Base-by-base conservation (phyloP, 345 rosid species). In the Brassica nigra region DNA sequence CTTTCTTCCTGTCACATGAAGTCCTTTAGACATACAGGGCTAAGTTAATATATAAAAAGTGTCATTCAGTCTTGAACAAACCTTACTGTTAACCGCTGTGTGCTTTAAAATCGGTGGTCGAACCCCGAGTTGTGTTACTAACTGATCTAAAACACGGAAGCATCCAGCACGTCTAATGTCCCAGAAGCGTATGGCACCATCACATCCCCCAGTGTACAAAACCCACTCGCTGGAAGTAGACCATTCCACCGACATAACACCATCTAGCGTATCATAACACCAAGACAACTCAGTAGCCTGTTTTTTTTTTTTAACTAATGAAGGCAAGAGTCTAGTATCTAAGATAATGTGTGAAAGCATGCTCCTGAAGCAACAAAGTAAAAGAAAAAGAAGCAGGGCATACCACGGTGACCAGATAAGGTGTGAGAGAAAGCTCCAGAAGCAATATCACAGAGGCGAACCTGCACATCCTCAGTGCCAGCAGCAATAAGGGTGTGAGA, bases 121-220 rank as follows among this genome's bases (percentile, higher is more conserved):
- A 65, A 90, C 83, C 76, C 97, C 98, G 70, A 93, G 92, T 82
- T 95, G 98, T 44, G 97, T 80, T 39, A 75, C 91, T 12, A 95
- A 89, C 76, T 95, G 99, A 83, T 93, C 92, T 72, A 95, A 82
- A 77, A 93, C 96, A 83, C 74, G 91, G 79, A 88, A 91, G 74
- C 98, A 95, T 67, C 99, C 98, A 58, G 99, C 95, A 33, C 92
- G 95, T 73, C 97, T 88, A 34, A 95, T 95, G 82, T 93, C 98
- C 99, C 98, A 95, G 76, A 93, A 90, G 30, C 99, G 92, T 85
- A 91, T 95, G 15, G 99, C 97, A 74, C 99, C 99, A 83, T 95
- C 98, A 85, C 93, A 92, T 0, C 98, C 99, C 12, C 96, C 99
- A 6, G 99, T 91, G 73, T 90, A 71, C 88, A 95, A 83, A 76